Percentiles rank a stretch among this genome's conserved stretches.
Conservation (phyloP, 2,329 filamentous ascomycete species). For the Arachnomyces sp. region DNA sequence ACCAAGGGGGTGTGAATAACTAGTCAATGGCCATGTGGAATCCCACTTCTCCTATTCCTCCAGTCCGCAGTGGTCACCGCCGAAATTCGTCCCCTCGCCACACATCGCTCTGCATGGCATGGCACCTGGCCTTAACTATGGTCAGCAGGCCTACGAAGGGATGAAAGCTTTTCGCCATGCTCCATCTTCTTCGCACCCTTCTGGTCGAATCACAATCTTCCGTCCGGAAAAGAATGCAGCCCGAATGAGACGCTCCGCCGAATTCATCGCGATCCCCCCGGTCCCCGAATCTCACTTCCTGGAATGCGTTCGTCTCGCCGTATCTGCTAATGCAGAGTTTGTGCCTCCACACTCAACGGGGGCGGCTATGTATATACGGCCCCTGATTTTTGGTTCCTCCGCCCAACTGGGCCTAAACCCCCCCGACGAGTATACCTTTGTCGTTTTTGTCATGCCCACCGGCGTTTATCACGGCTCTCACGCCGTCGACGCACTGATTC, state of each 20-base stretch:
- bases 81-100: constrained; percentile 72
- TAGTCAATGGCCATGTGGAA: constrained; percentile 88
- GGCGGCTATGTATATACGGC: constrained; percentile 86
- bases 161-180: constrained; percentile 81
- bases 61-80: constrained; percentile 64
- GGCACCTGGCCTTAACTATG: constrained; percentile 92
- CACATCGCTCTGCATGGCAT: constrained; percentile 88
- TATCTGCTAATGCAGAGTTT: constrained; percentile 78
- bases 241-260: constrained; percentile 76
- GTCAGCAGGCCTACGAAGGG: constrained; percentile 96
- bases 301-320: constrained; percentile 67
- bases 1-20: neutral
- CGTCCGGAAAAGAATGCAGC: constrained; percentile 74
- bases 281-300: constrained; percentile 72
- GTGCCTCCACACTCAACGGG: constrained; percentile 85
- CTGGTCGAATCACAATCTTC: constrained; percentile 71
- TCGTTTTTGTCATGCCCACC: constrained; percentile 81
- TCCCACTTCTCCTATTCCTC: constrained; percentile 69
- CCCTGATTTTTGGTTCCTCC: constrained; percentile 76
- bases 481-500: constrained; percentile 76
- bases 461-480: constrained; percentile 89
- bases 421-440: constrained; percentile 86
- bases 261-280: constrained; percentile 72
- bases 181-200: constrained; percentile 40
- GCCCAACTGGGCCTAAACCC: constrained; percentile 80